Conservation (phyloP, 306 rosid genomes). For the Mimosa bimucronata region DNA sequence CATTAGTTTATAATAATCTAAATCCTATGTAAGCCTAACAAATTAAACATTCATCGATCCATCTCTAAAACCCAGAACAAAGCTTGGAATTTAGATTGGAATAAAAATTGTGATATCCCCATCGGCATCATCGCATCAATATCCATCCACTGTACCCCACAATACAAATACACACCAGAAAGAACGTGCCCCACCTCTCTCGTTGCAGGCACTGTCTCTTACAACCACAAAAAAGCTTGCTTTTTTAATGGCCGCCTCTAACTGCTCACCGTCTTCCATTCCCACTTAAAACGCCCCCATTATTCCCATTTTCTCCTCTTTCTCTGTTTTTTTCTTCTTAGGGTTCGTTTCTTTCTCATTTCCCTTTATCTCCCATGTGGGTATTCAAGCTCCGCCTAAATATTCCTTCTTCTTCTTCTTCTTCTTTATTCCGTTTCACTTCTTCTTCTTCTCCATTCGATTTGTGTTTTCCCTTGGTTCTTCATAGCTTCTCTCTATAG, state of each 20-base stretch:
- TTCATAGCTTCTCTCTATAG: not conserved
- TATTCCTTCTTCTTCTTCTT: slow-evolving; percentile 30
- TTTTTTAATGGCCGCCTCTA: slow-evolving; percentile 22
- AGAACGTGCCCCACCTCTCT: slow-evolving; percentile 7
- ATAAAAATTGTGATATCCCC: not conserved
- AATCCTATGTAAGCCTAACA: not conserved
- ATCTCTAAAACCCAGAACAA: not conserved
- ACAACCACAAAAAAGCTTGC: slow-evolving; percentile 24
- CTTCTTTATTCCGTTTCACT: slow-evolving; percentile 36
- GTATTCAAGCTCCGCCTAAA: not conserved
- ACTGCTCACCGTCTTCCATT: not conserved
- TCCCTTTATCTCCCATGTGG: not conserved
- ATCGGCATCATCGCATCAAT: not conserved
- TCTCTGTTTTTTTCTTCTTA: not conserved
- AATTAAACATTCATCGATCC: not conserved
- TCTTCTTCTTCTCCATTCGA: slow-evolving; percentile 11
- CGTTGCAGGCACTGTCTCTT: slow-evolving; percentile 10
- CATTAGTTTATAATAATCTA: not conserved
- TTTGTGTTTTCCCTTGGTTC: not conserved
- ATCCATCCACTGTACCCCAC: slow-evolving; percentile 1
- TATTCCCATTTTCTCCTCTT: no score
- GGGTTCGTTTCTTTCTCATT: slow-evolving; percentile 17
- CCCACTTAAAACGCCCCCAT: not conserved
- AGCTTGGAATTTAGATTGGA: not conserved
- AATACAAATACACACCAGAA: slow-evolving; percentile 23